Conservation (phyloP, 768 basidiomycete species). For the Phallus indusiatus region DNA sequence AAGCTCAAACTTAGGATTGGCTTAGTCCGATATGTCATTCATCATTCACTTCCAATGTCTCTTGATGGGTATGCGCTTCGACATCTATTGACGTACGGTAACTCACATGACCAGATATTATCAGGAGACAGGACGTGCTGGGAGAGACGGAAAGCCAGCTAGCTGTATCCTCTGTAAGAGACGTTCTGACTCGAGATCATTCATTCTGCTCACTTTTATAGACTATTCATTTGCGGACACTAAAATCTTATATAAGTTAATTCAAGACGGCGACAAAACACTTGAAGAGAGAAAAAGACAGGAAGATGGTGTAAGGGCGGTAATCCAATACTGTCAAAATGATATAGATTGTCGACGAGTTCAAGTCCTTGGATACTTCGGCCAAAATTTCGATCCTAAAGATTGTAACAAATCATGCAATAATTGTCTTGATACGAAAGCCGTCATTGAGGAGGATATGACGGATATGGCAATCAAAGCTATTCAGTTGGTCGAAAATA, state of each 20-base stretch:
- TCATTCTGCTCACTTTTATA: conserved; percentile 20
- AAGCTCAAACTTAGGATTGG: neutral
- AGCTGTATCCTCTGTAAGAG: conserved; percentile 80
- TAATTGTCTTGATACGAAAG: conserved; percentile 57
- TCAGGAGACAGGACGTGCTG: conserved; percentile 96
- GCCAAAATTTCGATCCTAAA: conserved; percentile 62
- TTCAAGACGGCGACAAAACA: conserved; percentile 44
- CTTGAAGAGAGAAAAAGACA: conserved; percentile 56
- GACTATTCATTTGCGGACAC: conserved; percentile 62
- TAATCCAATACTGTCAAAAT: conserved; percentile 76
- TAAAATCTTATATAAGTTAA: conserved; percentile 45
- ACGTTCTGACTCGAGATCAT: neutral
- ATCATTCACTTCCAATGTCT: conserved; percentile 71
- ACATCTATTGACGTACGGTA: conserved; percentile 6
- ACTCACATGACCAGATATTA: conserved; percentile 50
- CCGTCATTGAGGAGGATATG: conserved; percentile 45
- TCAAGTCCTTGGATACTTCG: conserved; percentile 84
- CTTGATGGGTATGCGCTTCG: conserved; percentile 59
- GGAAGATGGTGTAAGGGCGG: conserved; percentile 50
- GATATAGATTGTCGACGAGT: conserved; percentile 77
- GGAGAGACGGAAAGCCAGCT: conserved; percentile 77
- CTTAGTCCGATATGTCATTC: conserved; percentile 86
- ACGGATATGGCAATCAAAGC: conserved; percentile 45
- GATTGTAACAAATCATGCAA: conserved; percentile 71
- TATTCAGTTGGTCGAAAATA: conserved; percentile 45